phyloP scores from a whole-genome alignment of 2,329 filamentous ascomycete species.

The Amphichorda felina region DNA sequence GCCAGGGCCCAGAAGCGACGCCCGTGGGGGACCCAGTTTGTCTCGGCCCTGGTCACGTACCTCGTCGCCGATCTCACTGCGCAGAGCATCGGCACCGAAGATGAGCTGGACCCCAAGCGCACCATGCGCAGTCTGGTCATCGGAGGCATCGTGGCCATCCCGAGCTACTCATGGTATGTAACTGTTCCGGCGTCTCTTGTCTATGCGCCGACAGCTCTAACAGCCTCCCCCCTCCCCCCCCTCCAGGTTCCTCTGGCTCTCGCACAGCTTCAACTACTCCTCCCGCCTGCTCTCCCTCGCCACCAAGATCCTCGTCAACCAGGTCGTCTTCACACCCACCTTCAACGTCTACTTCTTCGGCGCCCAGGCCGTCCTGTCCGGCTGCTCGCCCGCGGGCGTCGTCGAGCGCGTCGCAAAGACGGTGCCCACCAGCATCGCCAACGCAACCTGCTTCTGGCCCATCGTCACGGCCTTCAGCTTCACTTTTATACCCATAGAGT shows the following conservation, averaged over 20 bases:
- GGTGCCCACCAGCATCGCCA: slow-evolving; percentile 64
- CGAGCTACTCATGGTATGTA: slow-evolving; percentile 68
- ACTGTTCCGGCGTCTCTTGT: no score
- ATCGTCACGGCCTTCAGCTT: slow-evolving; percentile 79
- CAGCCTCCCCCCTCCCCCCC: no score
- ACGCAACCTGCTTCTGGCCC: slow-evolving; percentile 82
- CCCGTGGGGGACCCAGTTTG: slow-evolving; percentile 71
- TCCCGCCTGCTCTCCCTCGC: slow-evolving; percentile 59
- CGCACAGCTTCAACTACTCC: slow-evolving; percentile 71
- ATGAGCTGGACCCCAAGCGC: slow-evolving; percentile 41
- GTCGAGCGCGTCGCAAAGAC: slow-evolving; percentile 62
- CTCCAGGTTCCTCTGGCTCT: slow-evolving; percentile 77
- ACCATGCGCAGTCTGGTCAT: slow-evolving; percentile 60
- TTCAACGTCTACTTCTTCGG: slow-evolving; percentile 82
- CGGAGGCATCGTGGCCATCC: slow-evolving; percentile 61
- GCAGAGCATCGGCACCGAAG: slow-evolving; percentile 48
- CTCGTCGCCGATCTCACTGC: slow-evolving; percentile 67
- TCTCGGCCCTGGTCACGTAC: slow-evolving; percentile 67
- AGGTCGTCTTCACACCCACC: slow-evolving; percentile 66
- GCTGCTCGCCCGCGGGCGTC: slow-evolving; percentile 51
- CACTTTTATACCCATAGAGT: slow-evolving; percentile 68
- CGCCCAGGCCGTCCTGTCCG: slow-evolving; percentile 63
- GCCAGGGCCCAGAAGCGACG: slow-evolving; percentile 56
- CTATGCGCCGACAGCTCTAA: no score
- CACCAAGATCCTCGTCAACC: slow-evolving; percentile 71